These are phyloP conservation scores for Trametes hirsuta DNA, from an alignment of 1,284 basidiomycete genomes.

Conservation along the genomic window DNA sequence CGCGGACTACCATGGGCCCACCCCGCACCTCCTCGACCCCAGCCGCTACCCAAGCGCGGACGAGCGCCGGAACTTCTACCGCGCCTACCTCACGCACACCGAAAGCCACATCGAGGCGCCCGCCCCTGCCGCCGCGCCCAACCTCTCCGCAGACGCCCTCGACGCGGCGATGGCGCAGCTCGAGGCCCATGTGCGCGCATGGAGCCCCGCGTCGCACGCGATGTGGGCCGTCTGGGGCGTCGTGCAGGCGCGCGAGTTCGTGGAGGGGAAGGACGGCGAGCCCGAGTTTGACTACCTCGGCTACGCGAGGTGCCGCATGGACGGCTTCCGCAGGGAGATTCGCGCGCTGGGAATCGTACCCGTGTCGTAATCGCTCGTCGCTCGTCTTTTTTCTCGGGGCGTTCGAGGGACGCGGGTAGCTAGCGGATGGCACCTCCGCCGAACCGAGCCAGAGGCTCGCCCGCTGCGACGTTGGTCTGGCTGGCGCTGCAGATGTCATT, in stretches of 20 bases:
- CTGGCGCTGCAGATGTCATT: background rate
- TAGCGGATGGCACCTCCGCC: background rate
- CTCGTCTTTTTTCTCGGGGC: background rate
- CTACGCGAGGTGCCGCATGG: constrained; percentile 70
- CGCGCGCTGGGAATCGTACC: constrained; percentile 46
- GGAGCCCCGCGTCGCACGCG: constrained; percentile 87
- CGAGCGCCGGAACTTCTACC: constrained; percentile 83
- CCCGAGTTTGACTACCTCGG: constrained; percentile 81
- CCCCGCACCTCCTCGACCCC: constrained; percentile 74
- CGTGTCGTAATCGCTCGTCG: constrained; percentile 8
- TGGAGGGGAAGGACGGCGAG: constrained; percentile 59
- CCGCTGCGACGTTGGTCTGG: background rate
- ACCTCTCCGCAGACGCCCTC: constrained; percentile 34
- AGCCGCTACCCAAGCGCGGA: constrained; percentile 73
- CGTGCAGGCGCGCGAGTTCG: constrained; percentile 84
- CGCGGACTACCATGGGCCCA: constrained; percentile 80
- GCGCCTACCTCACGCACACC: constrained; percentile 72
- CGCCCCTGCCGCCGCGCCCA: constrained; percentile 31
- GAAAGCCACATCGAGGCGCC: constrained; percentile 18
- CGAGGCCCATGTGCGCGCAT: constrained; percentile 78
- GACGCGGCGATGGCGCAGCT: constrained; percentile 50
- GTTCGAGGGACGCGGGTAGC: background rate
- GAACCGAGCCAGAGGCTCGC: background rate
- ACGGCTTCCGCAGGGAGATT: constrained; percentile 62
- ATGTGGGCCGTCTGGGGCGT: constrained; percentile 95